phyloP scores from a whole-genome alignment of 2,329 filamentous ascomycete species.

The Xylariaceae sp. region DNA sequence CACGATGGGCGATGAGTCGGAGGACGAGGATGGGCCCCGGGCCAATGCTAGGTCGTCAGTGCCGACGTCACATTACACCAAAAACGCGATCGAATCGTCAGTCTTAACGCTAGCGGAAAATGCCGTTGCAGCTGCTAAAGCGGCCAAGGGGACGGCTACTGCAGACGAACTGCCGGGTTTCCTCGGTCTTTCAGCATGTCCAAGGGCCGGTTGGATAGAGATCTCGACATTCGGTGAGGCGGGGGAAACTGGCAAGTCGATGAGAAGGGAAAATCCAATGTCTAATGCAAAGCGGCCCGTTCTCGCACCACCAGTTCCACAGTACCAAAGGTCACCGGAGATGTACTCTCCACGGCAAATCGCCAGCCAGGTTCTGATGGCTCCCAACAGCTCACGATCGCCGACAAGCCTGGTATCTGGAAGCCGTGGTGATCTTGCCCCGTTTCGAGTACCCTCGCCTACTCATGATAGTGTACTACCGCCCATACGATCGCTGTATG shows the following conservation, averaged over 20 bases:
- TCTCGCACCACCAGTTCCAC: constrained; percentile 30
- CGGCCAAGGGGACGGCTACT: constrained; percentile 22
- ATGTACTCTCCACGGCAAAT: constrained; percentile 26
- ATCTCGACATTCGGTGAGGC: constrained; percentile 14
- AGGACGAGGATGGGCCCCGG: constrained; percentile 30
- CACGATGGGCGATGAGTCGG: constrained; percentile 24
- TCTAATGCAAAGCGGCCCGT: constrained; percentile 25
- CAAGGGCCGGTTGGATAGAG: constrained; percentile 18
- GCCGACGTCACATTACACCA: constrained; percentile 16
- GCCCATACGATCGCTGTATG: constrained; percentile 34
- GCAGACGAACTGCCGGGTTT: constrained; percentile 16
- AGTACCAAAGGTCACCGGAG: constrained; percentile 27
- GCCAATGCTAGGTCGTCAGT: constrained; percentile 32
- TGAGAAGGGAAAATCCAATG: neutral
- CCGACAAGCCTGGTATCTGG: constrained; percentile 32
- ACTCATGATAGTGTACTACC: constrained; percentile 34
- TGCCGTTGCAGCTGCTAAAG: constrained; percentile 26
- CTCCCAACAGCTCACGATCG: constrained; percentile 32
- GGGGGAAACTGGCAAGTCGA: constrained; percentile 15
- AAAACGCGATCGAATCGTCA: constrained; percentile 17
- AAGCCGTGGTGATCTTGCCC: constrained; percentile 30
- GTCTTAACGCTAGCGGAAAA: constrained; percentile 24
- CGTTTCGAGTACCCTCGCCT: constrained; percentile 37
- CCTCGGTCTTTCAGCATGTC: constrained; percentile 4
- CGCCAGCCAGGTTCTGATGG: constrained; percentile 28